These are phyloP conservation scores for Apiospora saccharicola DNA, from an alignment of 2,329 filamentous ascomycete species.

Conservation along the genomic window DNA sequence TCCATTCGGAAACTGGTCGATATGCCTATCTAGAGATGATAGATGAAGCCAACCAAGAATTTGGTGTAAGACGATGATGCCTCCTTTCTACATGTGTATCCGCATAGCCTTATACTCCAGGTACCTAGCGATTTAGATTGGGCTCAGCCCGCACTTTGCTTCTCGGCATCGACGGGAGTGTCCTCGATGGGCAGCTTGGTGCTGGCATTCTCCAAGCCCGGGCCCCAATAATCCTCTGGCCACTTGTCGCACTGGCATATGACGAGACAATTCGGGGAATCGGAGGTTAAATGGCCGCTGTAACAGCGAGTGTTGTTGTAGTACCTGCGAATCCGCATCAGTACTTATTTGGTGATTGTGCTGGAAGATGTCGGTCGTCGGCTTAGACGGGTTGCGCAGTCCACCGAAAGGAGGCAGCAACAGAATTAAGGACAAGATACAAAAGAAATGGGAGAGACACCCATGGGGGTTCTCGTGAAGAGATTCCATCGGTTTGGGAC, in stretches of 20 bases:
- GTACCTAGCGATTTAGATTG: no score
- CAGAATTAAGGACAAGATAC: no score
- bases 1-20: not conserved
- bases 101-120: no score
- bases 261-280: not conserved
- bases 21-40: not conserved
- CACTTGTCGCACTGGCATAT: not conserved
- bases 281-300: not conserved
- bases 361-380: no score
- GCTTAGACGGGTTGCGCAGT: no score
- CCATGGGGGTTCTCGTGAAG: not conserved
- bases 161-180: not conserved
- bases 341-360: not conserved
- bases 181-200: not conserved
- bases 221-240: not conserved
- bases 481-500: no score
- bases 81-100: no score
- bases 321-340: conserved; percentile 1
- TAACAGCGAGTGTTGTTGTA: conserved; percentile 25
- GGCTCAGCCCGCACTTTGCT: no score
- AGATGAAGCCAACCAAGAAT: not conserved
- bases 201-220: not conserved
- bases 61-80: no score
- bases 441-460: no score
- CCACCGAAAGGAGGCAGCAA: no score